Conservation (phyloP, 2,329 filamentous ascomycete species). For the Fusarium mundagurra region DNA sequence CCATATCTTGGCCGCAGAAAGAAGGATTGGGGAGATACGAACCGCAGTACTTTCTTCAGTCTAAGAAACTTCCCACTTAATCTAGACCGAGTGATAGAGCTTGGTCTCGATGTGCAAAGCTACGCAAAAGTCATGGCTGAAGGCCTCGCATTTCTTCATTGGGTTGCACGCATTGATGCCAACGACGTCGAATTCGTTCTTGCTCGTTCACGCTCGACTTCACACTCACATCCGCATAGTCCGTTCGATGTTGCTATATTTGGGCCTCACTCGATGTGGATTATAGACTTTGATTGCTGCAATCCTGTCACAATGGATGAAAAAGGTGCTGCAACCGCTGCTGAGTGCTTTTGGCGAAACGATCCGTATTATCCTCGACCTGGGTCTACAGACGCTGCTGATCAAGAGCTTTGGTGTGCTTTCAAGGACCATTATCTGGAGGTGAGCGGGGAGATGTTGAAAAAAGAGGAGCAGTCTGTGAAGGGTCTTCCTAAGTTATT, state of each 20-base stretch:
- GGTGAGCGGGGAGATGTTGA: background rate
- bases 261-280: conserved; percentile 53
- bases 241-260: conserved; percentile 25
- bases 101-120: conserved; percentile 46
- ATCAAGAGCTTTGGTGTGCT: conserved; percentile 35
- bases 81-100: conserved; percentile 58
- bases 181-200: conserved; percentile 68
- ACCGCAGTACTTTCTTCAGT: conserved; percentile 44
- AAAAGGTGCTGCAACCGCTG: conserved; percentile 53
- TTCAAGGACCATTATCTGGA: conserved; percentile 29
- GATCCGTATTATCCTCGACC: conserved; percentile 63
- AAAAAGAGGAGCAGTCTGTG: background rate
- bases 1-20: conserved; percentile 57
- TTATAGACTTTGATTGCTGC: conserved; percentile 60
- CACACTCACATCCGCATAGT: background rate
- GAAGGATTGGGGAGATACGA: background rate
- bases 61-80: conserved; percentile 62
- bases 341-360: conserved; percentile 57
- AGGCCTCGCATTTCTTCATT: conserved; percentile 61
- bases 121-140: conserved; percentile 60
- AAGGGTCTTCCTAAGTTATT: background rate
- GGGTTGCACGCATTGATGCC: conserved; percentile 58
- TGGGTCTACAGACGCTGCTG: background rate
- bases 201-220: conserved; percentile 25
- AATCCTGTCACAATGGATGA: conserved; percentile 48